Conservation (phyloP, 164 flowering plant genomes). For the Echeveria elegans region DNA sequence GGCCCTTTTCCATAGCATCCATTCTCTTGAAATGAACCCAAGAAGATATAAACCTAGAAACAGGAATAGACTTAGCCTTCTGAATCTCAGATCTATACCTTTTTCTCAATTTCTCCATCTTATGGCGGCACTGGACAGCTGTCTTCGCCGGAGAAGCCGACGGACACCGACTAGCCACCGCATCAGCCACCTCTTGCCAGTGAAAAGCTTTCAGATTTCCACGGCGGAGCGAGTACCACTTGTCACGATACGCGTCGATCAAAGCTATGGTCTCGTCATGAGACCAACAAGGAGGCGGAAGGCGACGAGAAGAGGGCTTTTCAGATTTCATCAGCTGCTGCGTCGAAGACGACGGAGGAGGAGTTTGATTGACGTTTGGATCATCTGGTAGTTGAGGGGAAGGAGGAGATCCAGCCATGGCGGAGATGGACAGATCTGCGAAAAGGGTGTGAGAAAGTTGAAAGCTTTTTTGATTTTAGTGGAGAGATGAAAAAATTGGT, state of each 20-base stretch:
- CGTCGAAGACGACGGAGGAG: background rate
- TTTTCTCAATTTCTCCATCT: conserved; percentile 90
- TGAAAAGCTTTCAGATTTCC: conserved; percentile 68
- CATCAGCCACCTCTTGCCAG: conserved; percentile 77
- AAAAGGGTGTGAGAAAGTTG: conserved; percentile 11
- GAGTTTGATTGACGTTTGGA: background rate
- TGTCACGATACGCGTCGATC: conserved; percentile 69
- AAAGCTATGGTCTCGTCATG: conserved; percentile 66
- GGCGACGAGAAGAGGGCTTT: background rate
- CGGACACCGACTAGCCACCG: conserved; percentile 70
- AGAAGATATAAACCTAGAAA: conserved; percentile 14
- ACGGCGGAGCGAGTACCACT: conserved; percentile 71
- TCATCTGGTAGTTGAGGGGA: background rate
- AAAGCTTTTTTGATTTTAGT: conserved; percentile 5
- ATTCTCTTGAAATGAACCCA: conserved; percentile 62
- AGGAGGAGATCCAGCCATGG: background rate
- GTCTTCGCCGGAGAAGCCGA: conserved; percentile 48
- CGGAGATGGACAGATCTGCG: background rate
- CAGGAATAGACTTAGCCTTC: conserved; percentile 11
- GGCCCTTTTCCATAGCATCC: conserved; percentile 63
- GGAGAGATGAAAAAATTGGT: background rate
- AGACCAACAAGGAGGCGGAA: conserved; percentile 61
- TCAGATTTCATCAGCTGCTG: too few species aligned
- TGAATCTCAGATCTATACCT: conserved; percentile 67
- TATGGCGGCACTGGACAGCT: conserved; percentile 88